Evolutionary conservation across 1,139 yeast genomes (phyloP).

Genomic region (Candida frijolesensis): DNA sequence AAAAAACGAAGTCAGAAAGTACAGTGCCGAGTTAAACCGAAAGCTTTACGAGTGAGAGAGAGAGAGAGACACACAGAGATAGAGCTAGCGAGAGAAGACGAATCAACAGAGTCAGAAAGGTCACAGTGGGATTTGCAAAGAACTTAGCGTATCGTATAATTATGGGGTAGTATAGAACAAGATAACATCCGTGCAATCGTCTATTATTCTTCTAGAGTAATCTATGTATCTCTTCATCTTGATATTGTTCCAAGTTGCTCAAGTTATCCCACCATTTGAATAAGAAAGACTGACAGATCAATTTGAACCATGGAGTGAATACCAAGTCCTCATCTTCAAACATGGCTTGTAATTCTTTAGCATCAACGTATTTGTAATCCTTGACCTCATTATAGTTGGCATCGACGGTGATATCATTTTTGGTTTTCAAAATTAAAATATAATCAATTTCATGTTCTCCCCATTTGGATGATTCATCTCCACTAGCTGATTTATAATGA

Average conservation of each 20-base stretch:
- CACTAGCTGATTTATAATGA: slow-evolving; percentile 87
- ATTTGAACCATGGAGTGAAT: slow-evolving; percentile 98
- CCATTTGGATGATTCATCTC: slow-evolving; percentile 72
- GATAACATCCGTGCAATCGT: background rate
- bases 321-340: slow-evolving; percentile 61
- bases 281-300: slow-evolving; percentile 87
- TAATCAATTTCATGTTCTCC: slow-evolving; percentile 98
- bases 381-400: slow-evolving; percentile 83
- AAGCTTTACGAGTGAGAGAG: background rate
- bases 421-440: slow-evolving; percentile 74
- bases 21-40: background rate
- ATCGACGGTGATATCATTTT: slow-evolving; percentile 50
- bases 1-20: background rate
- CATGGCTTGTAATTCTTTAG: slow-evolving; percentile 70
- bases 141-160: no score
- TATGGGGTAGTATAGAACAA: background rate
- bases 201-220: slow-evolving; percentile 16
- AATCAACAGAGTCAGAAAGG: slow-evolving; percentile 1
- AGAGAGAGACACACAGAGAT: background rate
- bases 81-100: background rate
- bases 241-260: slow-evolving; percentile 52
- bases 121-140: background rate
- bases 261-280: slow-evolving; percentile 93
- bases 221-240: slow-evolving; percentile 50
- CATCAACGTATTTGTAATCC: slow-evolving; percentile 74